These are phyloP conservation scores for Schizonepeta tenuifolia DNA, from an alignment of 257 asterid genomes.

Conservation along the genomic window DNA sequence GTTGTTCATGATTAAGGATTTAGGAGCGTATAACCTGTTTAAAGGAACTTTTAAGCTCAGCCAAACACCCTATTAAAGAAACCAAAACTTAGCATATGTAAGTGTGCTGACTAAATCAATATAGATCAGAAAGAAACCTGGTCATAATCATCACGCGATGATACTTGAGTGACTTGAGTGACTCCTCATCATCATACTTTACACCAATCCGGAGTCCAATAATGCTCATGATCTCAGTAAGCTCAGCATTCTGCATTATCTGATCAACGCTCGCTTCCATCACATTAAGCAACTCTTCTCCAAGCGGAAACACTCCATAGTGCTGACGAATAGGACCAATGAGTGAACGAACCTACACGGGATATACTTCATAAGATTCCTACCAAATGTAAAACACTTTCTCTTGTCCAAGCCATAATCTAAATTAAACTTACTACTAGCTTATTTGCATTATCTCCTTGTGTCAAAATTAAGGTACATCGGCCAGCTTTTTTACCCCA, in stretches of 20 bases:
- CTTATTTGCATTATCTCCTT: conserved; percentile 98
- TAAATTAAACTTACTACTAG: conserved; percentile 77
- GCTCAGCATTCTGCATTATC: conserved; percentile 79
- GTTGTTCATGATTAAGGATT: too few relatives aligned
- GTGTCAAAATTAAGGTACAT: conserved; percentile 93
- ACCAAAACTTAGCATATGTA: too few relatives aligned
- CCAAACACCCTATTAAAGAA: too few relatives aligned
- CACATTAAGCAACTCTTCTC: conserved; percentile 96
- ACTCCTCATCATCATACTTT: conserved; percentile 70
- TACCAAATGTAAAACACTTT: too few relatives aligned
- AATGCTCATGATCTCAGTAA: conserved; percentile 79
- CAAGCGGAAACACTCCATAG: conserved; percentile 92
- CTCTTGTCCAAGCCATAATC: background rate
- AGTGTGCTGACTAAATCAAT: too few relatives aligned
- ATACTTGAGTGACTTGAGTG: conserved; percentile 85
- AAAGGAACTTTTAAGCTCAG: too few relatives aligned
- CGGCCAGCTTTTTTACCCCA: conserved; percentile 68
- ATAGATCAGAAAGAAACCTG: too few relatives aligned
- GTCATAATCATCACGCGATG: conserved; percentile 96
- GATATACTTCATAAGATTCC: too few relatives aligned
- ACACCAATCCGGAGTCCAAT: conserved; percentile 90
- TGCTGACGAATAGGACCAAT: conserved; percentile 75
- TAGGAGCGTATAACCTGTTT: too few relatives aligned
- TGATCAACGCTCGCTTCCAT: conserved; percentile 90
- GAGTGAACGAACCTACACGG: conserved; percentile 83